A percentile compares a stretch with the other conserved stretches of the same genome.
Evolutionary conservation across 164 flowering plant genomes (phyloP).

Genomic region (Protea cynaroides): DNA sequence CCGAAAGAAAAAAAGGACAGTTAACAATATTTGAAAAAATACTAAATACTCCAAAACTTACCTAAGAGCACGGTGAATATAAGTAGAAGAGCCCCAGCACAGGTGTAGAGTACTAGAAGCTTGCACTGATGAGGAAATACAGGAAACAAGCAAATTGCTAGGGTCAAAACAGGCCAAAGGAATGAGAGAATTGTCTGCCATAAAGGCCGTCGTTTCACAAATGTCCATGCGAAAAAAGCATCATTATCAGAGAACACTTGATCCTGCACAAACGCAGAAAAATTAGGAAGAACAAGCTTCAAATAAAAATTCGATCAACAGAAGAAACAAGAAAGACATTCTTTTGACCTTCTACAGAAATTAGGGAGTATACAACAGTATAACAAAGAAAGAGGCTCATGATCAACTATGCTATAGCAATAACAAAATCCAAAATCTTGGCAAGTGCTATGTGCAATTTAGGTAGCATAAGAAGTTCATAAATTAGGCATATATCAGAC

Average conservation of each 20-base stretch:
- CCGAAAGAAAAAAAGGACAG: background rate
- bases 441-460: too few relatives aligned
- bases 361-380: too few relatives aligned
- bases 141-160: constrained; percentile 98
- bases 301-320: background rate
- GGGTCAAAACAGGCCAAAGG: constrained; percentile 87
- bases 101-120: constrained; percentile 73
- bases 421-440: background rate
- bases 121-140: constrained; percentile 90
- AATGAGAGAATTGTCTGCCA: constrained; percentile 98
- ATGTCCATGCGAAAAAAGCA: constrained; percentile 97
- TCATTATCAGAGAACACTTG: constrained; percentile 90
- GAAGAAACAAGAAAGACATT: background rate
- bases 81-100: constrained; percentile 80
- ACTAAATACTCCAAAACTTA: constrained; percentile 27
- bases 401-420: background rate
- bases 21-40: background rate
- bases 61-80: constrained; percentile 61
- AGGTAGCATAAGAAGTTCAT: too few relatives aligned
- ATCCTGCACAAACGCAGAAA: constrained; percentile 43
- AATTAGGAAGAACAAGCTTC: too few relatives aligned
- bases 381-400: too few relatives aligned
- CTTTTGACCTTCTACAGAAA: background rate
- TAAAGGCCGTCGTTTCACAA: constrained; percentile 69
- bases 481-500: too few relatives aligned